Percentiles rank a stretch among this genome's conserved stretches.
These are phyloP conservation scores for Dalechampia spathulata DNA, from an alignment of 441 rosid genomes.

Conservation along the genomic window DNA sequence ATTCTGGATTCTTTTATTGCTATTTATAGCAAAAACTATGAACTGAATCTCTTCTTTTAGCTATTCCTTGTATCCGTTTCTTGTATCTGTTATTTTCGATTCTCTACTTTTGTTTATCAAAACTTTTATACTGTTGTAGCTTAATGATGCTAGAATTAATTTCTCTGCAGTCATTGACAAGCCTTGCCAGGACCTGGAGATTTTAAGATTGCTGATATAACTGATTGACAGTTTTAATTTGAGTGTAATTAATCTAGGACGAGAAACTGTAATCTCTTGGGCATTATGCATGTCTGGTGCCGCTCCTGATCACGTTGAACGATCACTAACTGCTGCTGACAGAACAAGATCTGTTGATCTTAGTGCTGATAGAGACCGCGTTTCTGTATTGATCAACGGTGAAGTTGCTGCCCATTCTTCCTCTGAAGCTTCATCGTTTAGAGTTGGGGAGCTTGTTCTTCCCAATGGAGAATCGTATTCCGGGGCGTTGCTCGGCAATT, in stretches of 20 bases:
- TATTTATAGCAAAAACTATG: not conserved
- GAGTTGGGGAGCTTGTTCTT: constrained; percentile 52
- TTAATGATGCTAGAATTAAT: constrained; percentile 4
- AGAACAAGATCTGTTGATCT: constrained; percentile 73
- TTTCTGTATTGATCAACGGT: constrained; percentile 39
- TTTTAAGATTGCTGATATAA: constrained; percentile 17
- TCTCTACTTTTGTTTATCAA: too few relatives aligned
- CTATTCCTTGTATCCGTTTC: too few relatives aligned
- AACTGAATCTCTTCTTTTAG: too few relatives aligned
- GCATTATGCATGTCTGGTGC: constrained; percentile 91
- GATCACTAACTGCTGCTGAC: constrained; percentile 44
- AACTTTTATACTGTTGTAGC: too few relatives aligned
- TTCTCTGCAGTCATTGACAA: constrained; percentile 14
- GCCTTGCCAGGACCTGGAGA: constrained; percentile 10
- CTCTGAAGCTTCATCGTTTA: constrained; percentile 49
- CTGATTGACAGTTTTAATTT: constrained; percentile 22
- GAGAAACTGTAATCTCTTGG: constrained; percentile 29
- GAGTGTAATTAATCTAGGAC: constrained; percentile 22
- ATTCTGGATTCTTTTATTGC: not conserved
- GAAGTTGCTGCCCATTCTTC: constrained; percentile 38
- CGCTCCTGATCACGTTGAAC: constrained; percentile 35
- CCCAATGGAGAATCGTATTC: constrained; percentile 64
- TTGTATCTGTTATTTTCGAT: too few relatives aligned
- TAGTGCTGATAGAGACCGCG: constrained; percentile 32
- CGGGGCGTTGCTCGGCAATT: constrained; percentile 70